A percentile compares a stretch with the other conserved stretches of the same genome.
Conservation (phyloP, 129 eudicot genomes). For the Gnaphalium uliginosum region DNA sequence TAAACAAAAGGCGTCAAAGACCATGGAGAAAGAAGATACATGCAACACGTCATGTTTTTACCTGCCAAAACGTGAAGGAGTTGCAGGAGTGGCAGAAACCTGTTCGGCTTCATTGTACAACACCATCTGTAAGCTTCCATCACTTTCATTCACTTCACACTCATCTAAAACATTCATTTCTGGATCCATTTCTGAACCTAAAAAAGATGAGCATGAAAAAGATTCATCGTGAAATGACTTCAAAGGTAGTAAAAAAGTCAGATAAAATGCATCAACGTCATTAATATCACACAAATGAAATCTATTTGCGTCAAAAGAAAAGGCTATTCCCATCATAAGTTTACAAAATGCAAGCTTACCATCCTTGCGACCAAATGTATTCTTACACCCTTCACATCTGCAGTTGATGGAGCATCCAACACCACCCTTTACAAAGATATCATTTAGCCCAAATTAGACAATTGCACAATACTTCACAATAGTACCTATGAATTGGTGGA, state of each 20-base stretch:
- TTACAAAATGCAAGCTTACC: conserved; percentile 49
- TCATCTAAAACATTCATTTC: conserved; percentile 58
- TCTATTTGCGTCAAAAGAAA: not conserved
- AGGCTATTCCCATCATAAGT: not conserved
- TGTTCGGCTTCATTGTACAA: conserved; percentile 47
- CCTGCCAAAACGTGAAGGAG: conserved; percentile 65
- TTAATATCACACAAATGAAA: conserved; percentile 2
- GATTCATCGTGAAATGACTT: not conserved
- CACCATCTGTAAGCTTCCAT: conserved; percentile 39
- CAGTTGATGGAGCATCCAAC: conserved; percentile 98
- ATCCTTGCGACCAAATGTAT: conserved; percentile 94
- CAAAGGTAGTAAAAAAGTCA: conserved; percentile 1
- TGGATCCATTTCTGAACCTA: conserved; percentile 58
- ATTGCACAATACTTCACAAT: not conserved
- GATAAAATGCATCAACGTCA: conserved; percentile 13
- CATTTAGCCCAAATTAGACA: conserved; percentile 29
- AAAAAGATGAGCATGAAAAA: conserved; percentile 30
- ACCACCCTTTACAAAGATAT: conserved; percentile 64
- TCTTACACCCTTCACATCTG: conserved; percentile 99
- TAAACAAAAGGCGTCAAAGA: not conserved
- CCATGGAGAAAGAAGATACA: not conserved
- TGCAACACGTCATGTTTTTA: conserved; percentile 21
- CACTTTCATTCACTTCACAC: conserved; percentile 42
- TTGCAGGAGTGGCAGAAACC: conserved; percentile 59
- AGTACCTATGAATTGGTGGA: not conserved